Evolutionary conservation across 2,329 filamentous ascomycete genomes (phyloP).

Genomic region (Pseudogymnoascus sp.): DNA sequence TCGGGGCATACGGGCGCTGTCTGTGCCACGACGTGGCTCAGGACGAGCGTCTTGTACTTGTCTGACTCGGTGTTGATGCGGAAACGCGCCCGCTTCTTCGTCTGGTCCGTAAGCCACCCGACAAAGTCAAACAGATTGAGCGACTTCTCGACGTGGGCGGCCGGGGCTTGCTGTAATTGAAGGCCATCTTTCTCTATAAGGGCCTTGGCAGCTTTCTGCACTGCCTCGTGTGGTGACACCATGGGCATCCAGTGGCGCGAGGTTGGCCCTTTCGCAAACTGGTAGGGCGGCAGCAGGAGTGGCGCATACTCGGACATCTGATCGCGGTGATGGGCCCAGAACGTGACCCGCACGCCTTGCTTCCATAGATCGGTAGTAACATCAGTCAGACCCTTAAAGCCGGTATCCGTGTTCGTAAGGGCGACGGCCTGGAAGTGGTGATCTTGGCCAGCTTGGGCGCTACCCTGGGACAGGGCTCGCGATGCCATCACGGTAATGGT

Average conservation of each 20-base stretch:
- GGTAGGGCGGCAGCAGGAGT: constrained; percentile 29
- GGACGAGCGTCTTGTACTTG: constrained; percentile 10
- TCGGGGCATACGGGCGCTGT: constrained; percentile 17
- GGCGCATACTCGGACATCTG: constrained; percentile 20
- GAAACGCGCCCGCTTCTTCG: constrained; percentile 12
- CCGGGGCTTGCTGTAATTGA: not conserved
- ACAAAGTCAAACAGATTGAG: not conserved
- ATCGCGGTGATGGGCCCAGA: constrained; percentile 25
- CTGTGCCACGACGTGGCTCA: constrained; percentile 14
- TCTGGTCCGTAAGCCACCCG: not conserved
- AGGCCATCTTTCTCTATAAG: not conserved
- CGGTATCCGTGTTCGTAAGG: constrained; percentile 18
- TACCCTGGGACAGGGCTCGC: constrained; percentile 18
- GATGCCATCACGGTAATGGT: constrained; percentile 29
- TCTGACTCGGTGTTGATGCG: constrained; percentile 15
- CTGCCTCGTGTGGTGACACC: not conserved
- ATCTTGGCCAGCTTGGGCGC: not conserved
- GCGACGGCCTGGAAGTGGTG: constrained; percentile 22
- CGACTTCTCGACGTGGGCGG: not conserved
- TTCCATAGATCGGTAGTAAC: constrained; percentile 26
- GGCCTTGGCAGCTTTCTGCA: not conserved
- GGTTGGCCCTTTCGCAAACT: constrained; percentile 27
- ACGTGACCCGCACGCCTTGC: constrained; percentile 19
- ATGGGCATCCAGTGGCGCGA: constrained; percentile 23
- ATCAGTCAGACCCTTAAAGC: constrained; percentile 20